Base-by-base conservation (phyloP, 2,329 filamentous ascomycete genomes). In the Elsinoe australis region DNA sequence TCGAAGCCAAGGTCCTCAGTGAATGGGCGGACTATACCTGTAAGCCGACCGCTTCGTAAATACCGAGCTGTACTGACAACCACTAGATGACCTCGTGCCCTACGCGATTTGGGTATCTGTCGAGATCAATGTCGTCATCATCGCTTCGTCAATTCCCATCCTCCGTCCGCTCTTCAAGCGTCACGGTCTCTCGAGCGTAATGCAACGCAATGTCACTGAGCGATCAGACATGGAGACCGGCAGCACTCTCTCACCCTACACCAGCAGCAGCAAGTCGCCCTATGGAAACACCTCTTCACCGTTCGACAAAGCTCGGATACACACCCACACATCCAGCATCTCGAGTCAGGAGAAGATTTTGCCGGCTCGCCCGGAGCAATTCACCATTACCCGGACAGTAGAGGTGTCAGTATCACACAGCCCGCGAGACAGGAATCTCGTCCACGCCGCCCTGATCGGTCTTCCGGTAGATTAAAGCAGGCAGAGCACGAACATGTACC, bases 101-200 rank as follows among this genome's bases (percentile, higher is more conserved):
- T 62, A 57, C 36, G 53, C 60, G 1, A 54, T 59, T 29, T 58
- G 58, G 54, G 51, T 61, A 9, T 55, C 55, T 3, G 51, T 63
- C 42, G 60, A 63, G 47, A 53, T 61, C 28, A 62, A 62, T 49
- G 71, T 61, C 18, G 59, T 63, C 39, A 61, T 63, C 29, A 59
- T 61, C 26, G 54, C 56, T 18, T 55, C 59, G 7, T 59, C 59
- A 0, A 53, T 61, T 4, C 59, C 60, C 2, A 49, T 61, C 3
- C 47, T 63, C 1, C 55, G 60, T 10, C 56, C 58, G 2, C 48
- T 61, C 1, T 59, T 59, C 53, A 52, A 45, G 42, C 38, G 46
- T 4, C 14, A 52, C 9, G 46, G 24, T 18, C 33, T 53, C n/a
- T 49, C 45, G 6, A 51, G 49, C 26, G 44, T 54, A 0, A 33